Evolutionary conservation across 495 filamentous ascomycete genomes (phyloP).

Genomic region (Lasiosphaeriaceae sp.): DNA sequence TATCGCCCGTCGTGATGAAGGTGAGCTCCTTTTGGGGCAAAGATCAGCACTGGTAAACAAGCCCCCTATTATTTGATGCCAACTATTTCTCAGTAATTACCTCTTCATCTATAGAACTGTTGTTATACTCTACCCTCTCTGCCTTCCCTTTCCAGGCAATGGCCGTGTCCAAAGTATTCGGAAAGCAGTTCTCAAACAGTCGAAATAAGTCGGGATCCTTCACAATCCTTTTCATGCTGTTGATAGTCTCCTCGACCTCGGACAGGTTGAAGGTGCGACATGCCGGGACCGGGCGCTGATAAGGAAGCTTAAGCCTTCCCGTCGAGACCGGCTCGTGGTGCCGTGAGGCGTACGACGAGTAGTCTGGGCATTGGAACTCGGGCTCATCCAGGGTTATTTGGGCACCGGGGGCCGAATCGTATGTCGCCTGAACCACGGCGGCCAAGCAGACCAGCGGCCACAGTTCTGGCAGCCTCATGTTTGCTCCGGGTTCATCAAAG

Average conservation of each 20-base stretch:
- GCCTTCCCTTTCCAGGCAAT: conserved; percentile 60
- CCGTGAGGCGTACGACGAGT: conserved; percentile 42
- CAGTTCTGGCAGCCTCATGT: not conserved
- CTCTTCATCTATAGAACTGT: not conserved
- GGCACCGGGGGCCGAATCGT: not conserved
- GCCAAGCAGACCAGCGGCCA: not conserved
- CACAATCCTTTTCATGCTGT: conserved; percentile 45
- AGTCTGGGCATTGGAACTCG: conserved; percentile 46
- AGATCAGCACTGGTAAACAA: not conserved
- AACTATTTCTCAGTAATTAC: not conserved
- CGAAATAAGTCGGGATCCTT: conserved; percentile 62
- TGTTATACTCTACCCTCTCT: conserved; percentile 18
- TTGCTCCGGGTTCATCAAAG: not conserved
- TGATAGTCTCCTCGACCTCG: conserved; percentile 50
- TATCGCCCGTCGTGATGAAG: conserved; percentile 58
- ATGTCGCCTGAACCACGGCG: not conserved
- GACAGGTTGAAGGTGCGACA: conserved; percentile 60
- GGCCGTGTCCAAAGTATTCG: conserved; percentile 66
- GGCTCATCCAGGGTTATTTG: not conserved
- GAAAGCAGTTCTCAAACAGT: conserved; percentile 62
- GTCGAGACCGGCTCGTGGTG: conserved; percentile 42
- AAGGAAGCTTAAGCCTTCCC: conserved; percentile 47
- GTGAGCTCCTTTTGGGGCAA: conserved; percentile 36
- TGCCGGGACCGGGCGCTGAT: conserved; percentile 48
- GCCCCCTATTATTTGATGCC: not conserved